A percentile compares a stretch with the other conserved stretches of the same genome.
phyloP scores from a whole-genome alignment of 352 stramenopile species.

The Pythium catenulatum region DNA sequence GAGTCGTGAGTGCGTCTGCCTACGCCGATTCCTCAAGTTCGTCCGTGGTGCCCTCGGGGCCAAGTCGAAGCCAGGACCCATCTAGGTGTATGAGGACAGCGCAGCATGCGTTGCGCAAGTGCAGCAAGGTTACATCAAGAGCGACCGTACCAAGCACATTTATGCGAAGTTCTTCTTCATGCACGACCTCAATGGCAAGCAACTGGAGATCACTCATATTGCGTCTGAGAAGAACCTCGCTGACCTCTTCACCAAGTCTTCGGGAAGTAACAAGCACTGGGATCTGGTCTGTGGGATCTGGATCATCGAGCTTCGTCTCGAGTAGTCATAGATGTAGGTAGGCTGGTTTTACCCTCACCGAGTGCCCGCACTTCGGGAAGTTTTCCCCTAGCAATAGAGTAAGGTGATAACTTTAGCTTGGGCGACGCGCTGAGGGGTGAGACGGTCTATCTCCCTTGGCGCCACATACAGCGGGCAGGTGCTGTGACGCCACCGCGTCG shows the following conservation, averaged over 20 bases:
- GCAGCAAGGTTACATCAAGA: slow-evolving; percentile 50
- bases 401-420: background rate
- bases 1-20: slow-evolving; percentile 40
- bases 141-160: slow-evolving; percentile 53
- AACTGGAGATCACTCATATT: slow-evolving; percentile 29
- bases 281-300: slow-evolving; percentile 26
- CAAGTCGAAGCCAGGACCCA: background rate
- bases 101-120: slow-evolving; percentile 44
- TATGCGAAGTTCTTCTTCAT: slow-evolving; percentile 61
- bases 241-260: slow-evolving; percentile 51
- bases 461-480: background rate
- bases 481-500: background rate
- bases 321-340: slow-evolving; percentile 11
- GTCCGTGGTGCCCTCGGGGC: background rate
- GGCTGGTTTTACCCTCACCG: slow-evolving; percentile 39
- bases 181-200: slow-evolving; percentile 48
- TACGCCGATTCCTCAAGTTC: slow-evolving; percentile 48
- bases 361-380: background rate
- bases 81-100: slow-evolving; percentile 37
- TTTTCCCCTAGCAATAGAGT: background rate
- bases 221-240: slow-evolving; percentile 42
- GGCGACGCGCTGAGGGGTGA: slow-evolving; percentile 30
- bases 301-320: slow-evolving; percentile 14
- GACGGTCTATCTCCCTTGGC: background rate
- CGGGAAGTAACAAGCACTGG: slow-evolving; percentile 55